Conservation (phyloP, 139 green algal species). For the Picochlorum sp. region DNA sequence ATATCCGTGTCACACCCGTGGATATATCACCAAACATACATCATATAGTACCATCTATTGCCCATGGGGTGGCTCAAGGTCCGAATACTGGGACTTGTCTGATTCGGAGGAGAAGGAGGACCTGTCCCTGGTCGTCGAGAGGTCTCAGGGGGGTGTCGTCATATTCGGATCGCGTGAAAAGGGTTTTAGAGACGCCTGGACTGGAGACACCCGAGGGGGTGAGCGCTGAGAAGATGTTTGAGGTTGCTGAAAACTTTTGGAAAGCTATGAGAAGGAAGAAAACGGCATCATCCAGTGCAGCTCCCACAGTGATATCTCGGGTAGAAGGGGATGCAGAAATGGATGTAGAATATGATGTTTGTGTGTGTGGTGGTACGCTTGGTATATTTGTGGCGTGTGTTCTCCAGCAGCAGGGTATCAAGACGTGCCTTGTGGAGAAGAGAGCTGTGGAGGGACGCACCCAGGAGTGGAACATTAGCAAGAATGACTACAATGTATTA, state of each 20-base stretch:
- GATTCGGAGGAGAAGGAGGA: too few species aligned
- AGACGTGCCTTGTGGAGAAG: slow-evolving; percentile 54
- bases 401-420: slow-evolving; percentile 53
- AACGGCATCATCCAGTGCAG: neutral
- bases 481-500: slow-evolving; percentile 37
- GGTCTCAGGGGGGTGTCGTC: too few species aligned
- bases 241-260: slow-evolving; percentile 26
- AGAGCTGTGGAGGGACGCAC: slow-evolving; percentile 33
- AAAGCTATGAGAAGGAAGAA: slow-evolving; percentile 5
- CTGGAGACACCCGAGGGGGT: slow-evolving; percentile 16
- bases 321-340: neutral
- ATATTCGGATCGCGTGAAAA: slow-evolving; percentile 1
- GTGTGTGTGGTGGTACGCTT: slow-evolving; percentile 77
- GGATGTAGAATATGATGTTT: slow-evolving; percentile 58
- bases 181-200: slow-evolving; percentile 2
- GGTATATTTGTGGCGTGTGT: slow-evolving; percentile 70
- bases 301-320: slow-evolving; percentile 2
- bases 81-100: too few species aligned
- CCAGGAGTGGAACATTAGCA: slow-evolving; percentile 31
- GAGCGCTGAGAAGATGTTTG: slow-evolving; percentile 14
- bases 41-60: too few species aligned
- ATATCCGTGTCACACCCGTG: too few species aligned
- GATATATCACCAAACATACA: too few species aligned
- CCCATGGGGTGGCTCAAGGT: too few species aligned
- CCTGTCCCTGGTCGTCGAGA: too few species aligned